phyloP scores from a whole-genome alignment of 1,284 basidiomycete species.

The Porogramme epimiltina region DNA sequence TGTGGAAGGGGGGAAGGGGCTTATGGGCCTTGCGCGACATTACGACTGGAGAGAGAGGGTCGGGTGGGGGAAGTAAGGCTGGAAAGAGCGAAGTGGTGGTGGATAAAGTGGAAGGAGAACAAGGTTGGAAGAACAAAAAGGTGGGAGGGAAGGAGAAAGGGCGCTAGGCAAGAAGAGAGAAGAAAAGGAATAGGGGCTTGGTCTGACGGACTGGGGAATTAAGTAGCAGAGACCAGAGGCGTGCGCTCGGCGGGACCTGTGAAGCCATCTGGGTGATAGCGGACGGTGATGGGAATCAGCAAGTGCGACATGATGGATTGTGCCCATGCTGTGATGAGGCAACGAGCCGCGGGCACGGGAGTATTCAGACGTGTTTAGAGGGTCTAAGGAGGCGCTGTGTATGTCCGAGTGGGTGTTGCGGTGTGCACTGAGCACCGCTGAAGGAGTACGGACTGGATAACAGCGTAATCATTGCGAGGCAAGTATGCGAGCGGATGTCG shows the following conservation, averaged over 20 bases:
- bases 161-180: constrained; percentile 17
- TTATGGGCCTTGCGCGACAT: constrained; percentile 38
- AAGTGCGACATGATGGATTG: constrained; percentile 25
- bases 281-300: constrained; percentile 17
- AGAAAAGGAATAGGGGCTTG: constrained; percentile 12
- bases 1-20: constrained; percentile 66
- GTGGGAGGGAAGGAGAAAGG: constrained; percentile 18
- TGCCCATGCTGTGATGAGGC: constrained; percentile 18
- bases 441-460: no score
- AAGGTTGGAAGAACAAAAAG: constrained; percentile 9
- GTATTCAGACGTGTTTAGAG: no score
- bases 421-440: no score
- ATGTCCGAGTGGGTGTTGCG: no score
- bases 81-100: constrained; percentile 9
- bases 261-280: constrained; percentile 1
- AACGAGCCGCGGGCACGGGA: background rate
- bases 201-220: background rate
- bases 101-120: no score
- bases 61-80: constrained; percentile 3
- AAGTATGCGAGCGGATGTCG: no score
- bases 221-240: constrained; percentile 8
- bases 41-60: constrained; percentile 1
- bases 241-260: background rate
- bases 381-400: no score
- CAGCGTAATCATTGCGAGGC: no score